Evolutionary conservation across 495 filamentous ascomycete genomes (phyloP).

Genomic region (Hypoxylon lenormandii): DNA sequence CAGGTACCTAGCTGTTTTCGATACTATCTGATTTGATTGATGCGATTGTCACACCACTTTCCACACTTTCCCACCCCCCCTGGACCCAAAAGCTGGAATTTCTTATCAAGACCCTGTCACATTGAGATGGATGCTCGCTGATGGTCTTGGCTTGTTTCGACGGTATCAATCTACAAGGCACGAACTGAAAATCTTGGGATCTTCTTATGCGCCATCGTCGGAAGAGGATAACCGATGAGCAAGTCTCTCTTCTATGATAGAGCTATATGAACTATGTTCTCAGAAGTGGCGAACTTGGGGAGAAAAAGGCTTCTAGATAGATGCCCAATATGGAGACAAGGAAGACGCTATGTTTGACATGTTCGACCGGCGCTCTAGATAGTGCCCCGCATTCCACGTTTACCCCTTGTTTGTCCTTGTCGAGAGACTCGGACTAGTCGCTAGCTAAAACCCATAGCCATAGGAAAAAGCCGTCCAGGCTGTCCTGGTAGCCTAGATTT

Average conservation of each 20-base stretch:
- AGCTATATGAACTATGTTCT: constrained; percentile 1
- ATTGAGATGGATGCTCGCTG: background rate
- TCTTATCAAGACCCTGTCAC: constrained; percentile 1
- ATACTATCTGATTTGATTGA: background rate
- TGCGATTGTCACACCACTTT: constrained; percentile 20
- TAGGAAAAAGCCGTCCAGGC: background rate
- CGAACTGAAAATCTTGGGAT: background rate
- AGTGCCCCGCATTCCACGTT: constrained; percentile 37
- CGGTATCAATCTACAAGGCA: background rate
- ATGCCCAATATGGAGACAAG: constrained; percentile 25
- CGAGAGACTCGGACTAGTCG: constrained; percentile 1
- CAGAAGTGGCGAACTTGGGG: background rate
- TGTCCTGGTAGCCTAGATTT: constrained; percentile 5
- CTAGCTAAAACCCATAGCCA: too few species aligned
- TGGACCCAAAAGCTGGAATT: background rate
- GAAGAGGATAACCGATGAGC: constrained; percentile 10
- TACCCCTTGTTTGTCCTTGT: constrained; percentile 10
- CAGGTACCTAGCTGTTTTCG: background rate
- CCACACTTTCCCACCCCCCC: background rate
- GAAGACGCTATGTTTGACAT: constrained; percentile 39
- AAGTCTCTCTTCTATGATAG: constrained; percentile 8
- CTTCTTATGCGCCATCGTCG: background rate
- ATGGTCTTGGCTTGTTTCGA: constrained; percentile 24
- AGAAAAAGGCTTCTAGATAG: background rate
- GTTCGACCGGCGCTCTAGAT: constrained; percentile 18